Conservation (phyloP, 345 rosid species). For the Sapria himalayana region DNA sequence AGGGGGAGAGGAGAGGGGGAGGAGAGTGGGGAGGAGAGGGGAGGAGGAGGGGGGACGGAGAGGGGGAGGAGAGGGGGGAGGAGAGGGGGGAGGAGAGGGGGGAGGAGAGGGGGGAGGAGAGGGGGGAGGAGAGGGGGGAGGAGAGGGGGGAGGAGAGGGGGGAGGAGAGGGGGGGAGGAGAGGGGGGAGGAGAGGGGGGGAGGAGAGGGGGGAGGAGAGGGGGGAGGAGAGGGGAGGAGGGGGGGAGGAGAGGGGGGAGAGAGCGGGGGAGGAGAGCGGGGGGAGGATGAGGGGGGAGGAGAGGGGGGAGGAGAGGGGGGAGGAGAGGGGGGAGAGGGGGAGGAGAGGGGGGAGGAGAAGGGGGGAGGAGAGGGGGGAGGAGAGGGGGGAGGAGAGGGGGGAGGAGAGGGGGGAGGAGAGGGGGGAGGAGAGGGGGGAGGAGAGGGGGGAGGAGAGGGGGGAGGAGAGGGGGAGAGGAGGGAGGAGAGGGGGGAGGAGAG, state of each 20-base stretch:
- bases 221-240: constrained; percentile 12
- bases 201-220: no score
- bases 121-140: no score
- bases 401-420: constrained; percentile 7
- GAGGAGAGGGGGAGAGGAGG: constrained; percentile 36
- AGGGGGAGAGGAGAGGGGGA: no score
- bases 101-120: no score
- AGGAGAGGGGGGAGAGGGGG: constrained; percentile 8
- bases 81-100: no score
- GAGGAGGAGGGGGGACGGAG: no score
- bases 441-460: constrained; percentile 23
- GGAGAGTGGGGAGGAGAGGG: no score
- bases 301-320: constrained; percentile 11
- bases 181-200: no score
- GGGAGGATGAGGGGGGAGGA: constrained; percentile 19
- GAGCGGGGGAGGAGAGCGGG: constrained; percentile 19
- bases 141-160: no score
- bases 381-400: constrained; percentile 8
- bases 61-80: no score
- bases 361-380: constrained; percentile 9
- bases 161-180: no score
- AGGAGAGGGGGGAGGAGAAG: constrained; percentile 8
- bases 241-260: constrained; percentile 15
- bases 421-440: constrained; percentile 14
- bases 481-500: no score